phyloP scores from a whole-genome alignment of 176 grass and related monocot species.

The Ensete ventricosum region DNA sequence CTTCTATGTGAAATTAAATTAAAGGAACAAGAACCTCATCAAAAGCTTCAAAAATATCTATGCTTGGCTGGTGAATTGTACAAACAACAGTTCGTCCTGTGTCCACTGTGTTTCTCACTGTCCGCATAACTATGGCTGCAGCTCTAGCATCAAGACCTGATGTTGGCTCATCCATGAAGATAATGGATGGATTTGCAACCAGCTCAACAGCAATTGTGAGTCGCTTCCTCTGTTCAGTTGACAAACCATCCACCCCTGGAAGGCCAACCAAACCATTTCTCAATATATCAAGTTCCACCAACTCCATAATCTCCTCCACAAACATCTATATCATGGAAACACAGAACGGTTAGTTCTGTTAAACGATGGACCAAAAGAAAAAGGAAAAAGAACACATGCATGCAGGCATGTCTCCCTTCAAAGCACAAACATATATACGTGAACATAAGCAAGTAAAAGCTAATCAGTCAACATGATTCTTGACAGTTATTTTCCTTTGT shows the following conservation, averaged over 20 bases:
- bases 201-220: conserved; percentile 80
- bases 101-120: conserved; percentile 87
- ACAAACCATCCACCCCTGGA: conserved; percentile 67
- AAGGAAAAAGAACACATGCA: no score
- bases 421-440: no score
- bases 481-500: no score
- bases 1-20: neutral
- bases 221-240: conserved; percentile 83
- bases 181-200: conserved; percentile 82
- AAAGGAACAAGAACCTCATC: conserved; percentile 51
- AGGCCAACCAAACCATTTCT: conserved; percentile 69
- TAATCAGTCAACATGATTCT: no score
- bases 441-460: no score
- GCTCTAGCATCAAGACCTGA: conserved; percentile 90
- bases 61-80: conserved; percentile 96
- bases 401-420: no score
- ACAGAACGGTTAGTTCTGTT: neutral
- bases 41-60: conserved; percentile 95
- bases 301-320: conserved; percentile 81
- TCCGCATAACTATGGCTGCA: conserved; percentile 89
- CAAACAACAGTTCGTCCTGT: conserved; percentile 91
- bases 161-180: conserved; percentile 98
- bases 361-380: no score
- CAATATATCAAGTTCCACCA: conserved; percentile 70
- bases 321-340: conserved; percentile 45